Evolutionary conservation across 2,329 filamentous ascomycete species (phyloP), one percentile per base, ranked within the genome.

Genomic region (Stagonosporopsis chrysanthemi): DNA sequence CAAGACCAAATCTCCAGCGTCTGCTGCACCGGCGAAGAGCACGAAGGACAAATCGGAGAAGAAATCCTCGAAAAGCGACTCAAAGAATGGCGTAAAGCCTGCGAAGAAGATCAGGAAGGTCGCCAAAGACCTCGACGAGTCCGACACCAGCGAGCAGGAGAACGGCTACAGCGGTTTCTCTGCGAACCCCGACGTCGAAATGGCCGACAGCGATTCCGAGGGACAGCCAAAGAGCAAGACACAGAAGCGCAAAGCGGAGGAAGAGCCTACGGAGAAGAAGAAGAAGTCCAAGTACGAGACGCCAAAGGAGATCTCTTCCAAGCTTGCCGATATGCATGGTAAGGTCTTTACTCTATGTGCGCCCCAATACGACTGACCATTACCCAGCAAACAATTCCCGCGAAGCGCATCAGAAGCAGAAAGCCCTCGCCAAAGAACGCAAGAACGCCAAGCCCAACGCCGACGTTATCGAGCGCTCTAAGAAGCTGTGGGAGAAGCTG

Each of bases 401-500:
- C 73, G 95, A 99, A 82, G 88, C 92, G 22, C 95, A 98, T 76
- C 88, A 88, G 46, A 97, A 97, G 78, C 95, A 99, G 79, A 97
- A 94, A 78, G 89, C 89, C 62, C 82, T 97, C 47, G 89, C 88
- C 23, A 89, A 88, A 71, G 94, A 98, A 75, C 91, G 96, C 67
- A 97, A 93, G 82, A 89, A 91, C 35, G 89, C 90, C 40, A 98
- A 97, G 80, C 95, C 95, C 23, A 88, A 98, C 66, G 92, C 94
- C 72, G 93, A 98, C 75, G 87, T 90, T 71, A 88, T 98, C 64
- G 86, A 89, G 62, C 88, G 92, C 61, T 90, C 91, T 51, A 99
- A 99, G 83, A 96, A 97, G 81, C 85, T 99, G 50, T 99, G 95
- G 96, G 95, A 99, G 81, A 87, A 90, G 60, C 80, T 99, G 73